Conservation (phyloP, 2,329 filamentous ascomycete genomes). For the Hypoxylon sp. region DNA sequence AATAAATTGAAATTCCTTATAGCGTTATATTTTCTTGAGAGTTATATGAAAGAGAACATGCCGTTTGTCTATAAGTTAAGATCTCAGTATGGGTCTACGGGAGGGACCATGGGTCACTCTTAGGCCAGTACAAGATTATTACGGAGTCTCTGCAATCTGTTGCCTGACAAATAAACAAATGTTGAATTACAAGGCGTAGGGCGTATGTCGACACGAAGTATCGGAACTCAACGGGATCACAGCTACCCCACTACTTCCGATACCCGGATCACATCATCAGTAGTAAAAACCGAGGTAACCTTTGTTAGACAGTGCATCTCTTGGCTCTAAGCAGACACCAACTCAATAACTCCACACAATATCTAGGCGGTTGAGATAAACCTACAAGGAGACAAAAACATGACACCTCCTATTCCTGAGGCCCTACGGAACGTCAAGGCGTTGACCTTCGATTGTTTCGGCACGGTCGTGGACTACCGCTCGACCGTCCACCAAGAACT, state of each 20-base stretch:
- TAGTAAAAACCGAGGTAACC: not conserved
- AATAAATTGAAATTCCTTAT: too few species aligned
- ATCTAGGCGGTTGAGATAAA: not conserved
- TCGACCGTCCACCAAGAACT: slow-evolving; percentile 73
- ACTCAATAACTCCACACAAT: not conserved
- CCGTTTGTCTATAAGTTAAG: too few species aligned
- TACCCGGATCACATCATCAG: slow-evolving; percentile 31
- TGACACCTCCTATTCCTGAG: slow-evolving; percentile 36
- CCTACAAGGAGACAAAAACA: not conserved
- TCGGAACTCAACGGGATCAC: slow-evolving; percentile 18
- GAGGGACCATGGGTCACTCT: too few species aligned
- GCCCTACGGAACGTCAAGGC: slow-evolving; percentile 61
- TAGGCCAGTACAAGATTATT: not conserved
- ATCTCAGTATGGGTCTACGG: too few species aligned
- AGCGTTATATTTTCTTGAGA: too few species aligned
- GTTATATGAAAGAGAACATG: too few species aligned
- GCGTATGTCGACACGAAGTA: slow-evolving; percentile 17
- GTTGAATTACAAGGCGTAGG: slow-evolving; percentile 2
- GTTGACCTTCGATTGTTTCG: slow-evolving; percentile 82
- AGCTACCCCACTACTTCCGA: slow-evolving; percentile 29
- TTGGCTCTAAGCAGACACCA: not conserved
- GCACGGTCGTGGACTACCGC: slow-evolving; percentile 85
- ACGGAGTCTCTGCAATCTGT: not conserved
- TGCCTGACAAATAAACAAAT: not conserved
- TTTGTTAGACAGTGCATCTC: slow-evolving; percentile 4